Evolutionary conservation across 176 grass and related monocot species (phyloP).

Genomic region (Avena sativa): DNA sequence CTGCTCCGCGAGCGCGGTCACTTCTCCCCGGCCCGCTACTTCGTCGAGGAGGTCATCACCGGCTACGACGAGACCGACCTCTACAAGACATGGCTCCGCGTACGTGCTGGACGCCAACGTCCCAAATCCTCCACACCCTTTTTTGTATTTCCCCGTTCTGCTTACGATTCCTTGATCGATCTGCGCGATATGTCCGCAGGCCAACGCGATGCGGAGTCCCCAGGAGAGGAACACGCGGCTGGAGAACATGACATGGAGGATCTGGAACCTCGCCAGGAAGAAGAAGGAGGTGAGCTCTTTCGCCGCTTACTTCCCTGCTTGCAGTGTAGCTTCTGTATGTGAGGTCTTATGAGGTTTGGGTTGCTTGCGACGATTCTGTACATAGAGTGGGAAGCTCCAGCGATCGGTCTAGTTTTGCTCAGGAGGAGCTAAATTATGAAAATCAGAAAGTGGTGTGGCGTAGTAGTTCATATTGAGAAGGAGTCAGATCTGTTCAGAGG

Average conservation of each 20-base stretch:
- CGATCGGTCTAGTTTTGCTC: background rate
- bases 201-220: slow-evolving; percentile 94
- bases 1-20: slow-evolving; percentile 78
- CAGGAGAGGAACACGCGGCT: slow-evolving; percentile 99
- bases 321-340: background rate
- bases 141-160: background rate
- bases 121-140: background rate
- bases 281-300: slow-evolving; percentile 81
- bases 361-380: slow-evolving; percentile 5
- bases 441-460: background rate
- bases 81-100: slow-evolving; percentile 86
- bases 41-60: slow-evolving; percentile 91
- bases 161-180: slow-evolving; percentile 35
- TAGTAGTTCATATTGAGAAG: slow-evolving; percentile 24
- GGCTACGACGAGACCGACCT: slow-evolving; percentile 85
- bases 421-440: background rate
- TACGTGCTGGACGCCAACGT: slow-evolving; percentile 15
- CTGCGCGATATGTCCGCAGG: slow-evolving; percentile 46
- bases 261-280: slow-evolving; percentile 99
- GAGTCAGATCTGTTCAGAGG: slow-evolving; percentile 25
- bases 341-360: slow-evolving; percentile 4
- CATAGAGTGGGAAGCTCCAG: slow-evolving; percentile 6
- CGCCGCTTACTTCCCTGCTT: background rate
- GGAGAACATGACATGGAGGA: slow-evolving; percentile 99
- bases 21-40: slow-evolving; percentile 80